Evolutionary conservation across 176 grass and related monocot species (phyloP).

Genomic region (Dendrocalamus sinicus): DNA sequence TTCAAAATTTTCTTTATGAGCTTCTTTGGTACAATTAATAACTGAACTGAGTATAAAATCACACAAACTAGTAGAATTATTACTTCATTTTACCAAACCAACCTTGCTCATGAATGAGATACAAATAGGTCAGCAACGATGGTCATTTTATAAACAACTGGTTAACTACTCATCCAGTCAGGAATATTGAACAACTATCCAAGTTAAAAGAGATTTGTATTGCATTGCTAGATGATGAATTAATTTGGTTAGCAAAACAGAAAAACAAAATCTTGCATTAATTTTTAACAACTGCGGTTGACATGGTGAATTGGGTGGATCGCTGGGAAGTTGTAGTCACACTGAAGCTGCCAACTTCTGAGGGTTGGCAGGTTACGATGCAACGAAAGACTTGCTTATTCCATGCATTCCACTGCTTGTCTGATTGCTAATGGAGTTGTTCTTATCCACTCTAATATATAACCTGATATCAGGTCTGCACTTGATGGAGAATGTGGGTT

Average conservation of each 20-base stretch:
- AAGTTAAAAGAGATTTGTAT: neutral
- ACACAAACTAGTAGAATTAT: neutral
- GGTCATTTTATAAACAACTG: neutral
- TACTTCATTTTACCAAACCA: neutral
- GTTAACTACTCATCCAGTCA: neutral
- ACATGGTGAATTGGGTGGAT: neutral
- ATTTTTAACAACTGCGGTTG: neutral
- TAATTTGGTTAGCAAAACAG: neutral
- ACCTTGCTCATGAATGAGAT: neutral
- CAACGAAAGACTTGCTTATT: neutral
- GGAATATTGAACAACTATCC: neutral
- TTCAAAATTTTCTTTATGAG: neutral
- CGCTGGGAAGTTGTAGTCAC: neutral
- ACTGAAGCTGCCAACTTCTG: neutral
- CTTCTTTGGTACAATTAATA: neutral
- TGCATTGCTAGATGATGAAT: neutral
- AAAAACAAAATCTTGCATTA: neutral
- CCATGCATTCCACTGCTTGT: neutral
- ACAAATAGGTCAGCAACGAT: neutral
- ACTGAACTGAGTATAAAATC: neutral
- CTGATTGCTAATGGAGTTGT: neutral
- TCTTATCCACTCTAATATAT: conserved; percentile 5
- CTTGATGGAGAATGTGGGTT: conserved; percentile 77
- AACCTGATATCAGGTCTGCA: conserved; percentile 46
- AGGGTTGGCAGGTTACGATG: neutral